These are phyloP conservation scores for Penicillium olsonii DNA, from an alignment of 2,329 filamentous ascomycete genomes.

Conservation along the genomic window DNA sequence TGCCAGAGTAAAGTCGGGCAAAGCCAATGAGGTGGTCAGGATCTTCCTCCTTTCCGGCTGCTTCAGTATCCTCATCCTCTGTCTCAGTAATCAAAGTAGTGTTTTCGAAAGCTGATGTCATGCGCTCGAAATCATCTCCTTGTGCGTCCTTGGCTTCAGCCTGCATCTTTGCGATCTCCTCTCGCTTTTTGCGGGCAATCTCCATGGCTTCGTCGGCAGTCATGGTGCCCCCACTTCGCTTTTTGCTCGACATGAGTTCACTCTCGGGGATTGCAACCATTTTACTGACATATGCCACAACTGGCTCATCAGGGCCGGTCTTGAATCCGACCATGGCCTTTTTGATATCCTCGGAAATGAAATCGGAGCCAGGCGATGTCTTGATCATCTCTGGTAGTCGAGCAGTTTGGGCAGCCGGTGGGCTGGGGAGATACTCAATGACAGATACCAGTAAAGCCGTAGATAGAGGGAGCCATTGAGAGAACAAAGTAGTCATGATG, in stretches of 20 bases:
- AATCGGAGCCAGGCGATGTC: conserved; percentile 72
- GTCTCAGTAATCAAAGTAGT: conserved; percentile 57
- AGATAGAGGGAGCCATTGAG: conserved; percentile 87
- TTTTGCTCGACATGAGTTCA: conserved; percentile 80
- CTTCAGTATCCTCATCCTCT: conserved; percentile 50
- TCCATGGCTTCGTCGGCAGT: conserved; percentile 89
- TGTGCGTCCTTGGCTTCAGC: conserved; percentile 53
- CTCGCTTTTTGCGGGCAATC: conserved; percentile 81
- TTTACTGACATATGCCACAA: conserved; percentile 95
- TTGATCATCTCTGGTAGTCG: conserved; percentile 78
- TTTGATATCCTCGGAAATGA: conserved; percentile 68
- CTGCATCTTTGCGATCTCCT: conserved; percentile 80
- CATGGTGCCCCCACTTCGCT: conserved; percentile 68
- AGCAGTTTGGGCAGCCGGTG: conserved; percentile 73
- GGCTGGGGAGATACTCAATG: conserved; percentile 87
- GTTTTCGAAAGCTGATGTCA: conserved; percentile 63
- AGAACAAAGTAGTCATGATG: conserved; percentile 82
- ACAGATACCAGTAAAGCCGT: conserved; percentile 92
- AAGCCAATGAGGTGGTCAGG: conserved; percentile 92
- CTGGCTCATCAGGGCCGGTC: conserved; percentile 67
- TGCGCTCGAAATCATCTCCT: conserved; percentile 54
- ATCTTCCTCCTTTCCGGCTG: conserved; percentile 66
- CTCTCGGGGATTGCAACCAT: conserved; percentile 96
- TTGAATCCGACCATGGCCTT: conserved; percentile 84
- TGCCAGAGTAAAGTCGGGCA: conserved; percentile 89